These are phyloP conservation scores for Blepharisma japonicum DNA, from an alignment of 73 alveolate genomes.

Conservation along the genomic window DNA sequence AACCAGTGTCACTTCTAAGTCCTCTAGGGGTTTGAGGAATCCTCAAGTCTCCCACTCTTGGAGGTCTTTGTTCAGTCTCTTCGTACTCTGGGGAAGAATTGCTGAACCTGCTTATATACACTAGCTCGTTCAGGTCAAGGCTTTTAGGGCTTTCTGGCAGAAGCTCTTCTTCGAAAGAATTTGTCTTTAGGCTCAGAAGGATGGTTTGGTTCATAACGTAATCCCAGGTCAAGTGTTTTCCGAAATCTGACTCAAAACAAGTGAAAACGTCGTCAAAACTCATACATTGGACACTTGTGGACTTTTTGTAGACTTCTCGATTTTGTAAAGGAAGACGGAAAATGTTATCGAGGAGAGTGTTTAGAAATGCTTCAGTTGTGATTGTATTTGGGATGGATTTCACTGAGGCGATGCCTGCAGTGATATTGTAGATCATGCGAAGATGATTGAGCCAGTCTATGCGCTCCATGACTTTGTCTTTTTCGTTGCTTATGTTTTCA, in stretches of 20 bases:
- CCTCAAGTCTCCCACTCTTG: neutral
- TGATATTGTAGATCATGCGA: neutral
- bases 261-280: slow-evolving; percentile 2
- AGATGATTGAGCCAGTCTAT: neutral
- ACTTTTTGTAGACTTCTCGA: neutral
- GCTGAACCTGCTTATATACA: neutral
- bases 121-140: neutral
- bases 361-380: slow-evolving; percentile 18
- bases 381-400: neutral
- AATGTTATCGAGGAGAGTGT: neutral
- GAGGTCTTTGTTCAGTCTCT: neutral
- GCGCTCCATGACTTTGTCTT: slow-evolving; percentile 6
- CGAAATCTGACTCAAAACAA: neutral
- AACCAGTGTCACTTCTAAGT: neutral
- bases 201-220: neutral
- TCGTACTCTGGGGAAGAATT: neutral
- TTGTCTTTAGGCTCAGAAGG: neutral
- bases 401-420: slow-evolving; percentile 3
- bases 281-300: neutral
- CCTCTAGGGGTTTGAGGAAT: neutral
- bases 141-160: neutral
- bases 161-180: neutral
- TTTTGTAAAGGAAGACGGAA: neutral
- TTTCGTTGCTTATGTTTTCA: slow-evolving; percentile 11
- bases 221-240: neutral